Conservation (phyloP, 352 stramenopile genomes). For the Elongisporangium anandrum region DNA sequence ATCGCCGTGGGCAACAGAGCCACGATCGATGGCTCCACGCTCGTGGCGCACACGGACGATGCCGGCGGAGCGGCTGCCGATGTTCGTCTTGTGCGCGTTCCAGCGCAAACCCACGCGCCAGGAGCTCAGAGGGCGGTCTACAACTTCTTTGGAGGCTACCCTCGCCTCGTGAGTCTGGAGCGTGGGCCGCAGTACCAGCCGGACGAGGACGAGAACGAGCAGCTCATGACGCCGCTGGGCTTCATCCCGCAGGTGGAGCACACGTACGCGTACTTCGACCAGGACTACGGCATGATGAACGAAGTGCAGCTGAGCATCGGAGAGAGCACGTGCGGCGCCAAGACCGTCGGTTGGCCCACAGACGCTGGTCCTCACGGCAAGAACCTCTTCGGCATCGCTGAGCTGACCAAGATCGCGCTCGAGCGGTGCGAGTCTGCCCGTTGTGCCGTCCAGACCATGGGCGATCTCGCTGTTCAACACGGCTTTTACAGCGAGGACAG, state of each 20-base stretch:
- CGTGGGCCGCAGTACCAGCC: constrained; percentile 67
- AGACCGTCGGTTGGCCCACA: constrained; percentile 69
- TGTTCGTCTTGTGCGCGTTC: constrained; percentile 88
- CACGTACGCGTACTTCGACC: constrained; percentile 94
- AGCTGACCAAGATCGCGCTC: constrained; percentile 89
- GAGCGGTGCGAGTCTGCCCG: constrained; percentile 83
- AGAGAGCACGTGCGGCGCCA: constrained; percentile 91
- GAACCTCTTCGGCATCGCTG: constrained; percentile 88
- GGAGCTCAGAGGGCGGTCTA: constrained; percentile 53
- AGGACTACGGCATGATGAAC: constrained; percentile 95
- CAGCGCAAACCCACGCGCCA: constrained; percentile 57
- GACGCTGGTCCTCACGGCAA: constrained; percentile 54
- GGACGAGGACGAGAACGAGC: constrained; percentile 11
- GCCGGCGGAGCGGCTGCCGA: constrained; percentile 77
- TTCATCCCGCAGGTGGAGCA: constrained; percentile 88
- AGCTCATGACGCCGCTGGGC: constrained; percentile 55
- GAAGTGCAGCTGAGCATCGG: constrained; percentile 92
- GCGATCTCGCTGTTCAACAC: constrained; percentile 86
- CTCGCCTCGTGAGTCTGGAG: constrained; percentile 63
- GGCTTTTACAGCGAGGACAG: constrained; percentile 94
- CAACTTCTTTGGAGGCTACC: constrained; percentile 69
- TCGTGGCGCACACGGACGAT: constrained; percentile 89
- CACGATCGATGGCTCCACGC: constrained; percentile 73
- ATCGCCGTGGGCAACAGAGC: constrained; percentile 82
- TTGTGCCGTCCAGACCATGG: constrained; percentile 89